These are phyloP conservation scores for Ogataea kodamae DNA, from an alignment of 805 yeast genomes.

Conservation along the genomic window DNA sequence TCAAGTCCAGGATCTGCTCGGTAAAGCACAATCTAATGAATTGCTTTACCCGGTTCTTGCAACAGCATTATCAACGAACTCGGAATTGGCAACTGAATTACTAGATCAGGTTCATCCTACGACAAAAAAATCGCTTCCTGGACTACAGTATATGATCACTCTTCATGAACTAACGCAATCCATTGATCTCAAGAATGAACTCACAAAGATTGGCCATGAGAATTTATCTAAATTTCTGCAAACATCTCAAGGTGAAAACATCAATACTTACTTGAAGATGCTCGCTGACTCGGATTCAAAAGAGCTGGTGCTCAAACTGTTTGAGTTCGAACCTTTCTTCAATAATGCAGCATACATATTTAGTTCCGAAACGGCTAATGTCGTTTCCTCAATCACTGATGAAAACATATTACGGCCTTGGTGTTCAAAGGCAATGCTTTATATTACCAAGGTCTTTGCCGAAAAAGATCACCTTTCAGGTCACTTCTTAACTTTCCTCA, in stretches of 20 bases:
- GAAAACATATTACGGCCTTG: conserved; percentile 39
- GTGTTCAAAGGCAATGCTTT: conserved; percentile 56
- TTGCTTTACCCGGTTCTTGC: conserved; percentile 2
- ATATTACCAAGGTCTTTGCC: conserved; percentile 61
- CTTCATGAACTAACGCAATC: conserved; percentile 1
- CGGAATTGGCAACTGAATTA: background rate
- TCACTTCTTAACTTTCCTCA: conserved; percentile 32
- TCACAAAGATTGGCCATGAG: conserved; percentile 1
- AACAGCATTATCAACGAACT: conserved; percentile 1
- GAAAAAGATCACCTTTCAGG: conserved; percentile 35
- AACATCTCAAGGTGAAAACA: conserved; percentile 1
- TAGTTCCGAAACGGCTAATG: conserved; percentile 24
- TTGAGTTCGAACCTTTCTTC: conserved; percentile 29
- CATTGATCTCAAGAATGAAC: background rate
- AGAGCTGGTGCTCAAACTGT: conserved; percentile 10
- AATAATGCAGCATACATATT: conserved; percentile 31
- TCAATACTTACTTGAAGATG: conserved; percentile 1
- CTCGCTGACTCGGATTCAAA: conserved; percentile 1
- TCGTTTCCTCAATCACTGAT: conserved; percentile 5
- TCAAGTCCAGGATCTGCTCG: conserved; percentile 1
- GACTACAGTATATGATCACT: conserved; percentile 6
- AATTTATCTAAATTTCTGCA: conserved; percentile 1
- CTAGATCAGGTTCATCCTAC: background rate
- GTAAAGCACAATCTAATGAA: conserved; percentile 1
- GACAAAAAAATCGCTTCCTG: background rate